phyloP scores from a whole-genome alignment of 495 filamentous ascomycete genomes.

The Umbilicaria muhlenbergii region DNA sequence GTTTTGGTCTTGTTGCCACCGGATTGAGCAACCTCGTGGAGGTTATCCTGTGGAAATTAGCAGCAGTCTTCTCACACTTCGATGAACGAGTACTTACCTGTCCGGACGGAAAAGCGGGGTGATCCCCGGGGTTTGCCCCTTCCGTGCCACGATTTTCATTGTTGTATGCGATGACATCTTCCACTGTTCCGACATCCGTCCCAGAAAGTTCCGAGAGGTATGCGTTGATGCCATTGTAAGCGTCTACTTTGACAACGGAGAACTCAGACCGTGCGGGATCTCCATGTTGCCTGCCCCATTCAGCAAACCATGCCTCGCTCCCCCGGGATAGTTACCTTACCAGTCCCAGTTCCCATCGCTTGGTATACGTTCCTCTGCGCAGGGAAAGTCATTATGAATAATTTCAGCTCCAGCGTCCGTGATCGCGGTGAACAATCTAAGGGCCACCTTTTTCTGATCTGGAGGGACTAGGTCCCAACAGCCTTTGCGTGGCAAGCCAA shows the following conservation, averaged over 20 bases:
- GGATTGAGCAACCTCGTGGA: constrained; percentile 2
- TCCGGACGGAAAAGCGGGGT: constrained; percentile 10
- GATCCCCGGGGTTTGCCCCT: constrained; percentile 8
- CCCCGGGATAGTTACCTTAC: not conserved
- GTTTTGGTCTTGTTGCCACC: constrained; percentile 2
- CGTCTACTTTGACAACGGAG: constrained; percentile 15
- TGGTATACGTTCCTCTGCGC: constrained; percentile 13
- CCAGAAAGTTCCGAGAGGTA: constrained; percentile 11
- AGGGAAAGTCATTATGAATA: constrained; percentile 10
- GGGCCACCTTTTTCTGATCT: not conserved
- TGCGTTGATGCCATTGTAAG: constrained; percentile 12
- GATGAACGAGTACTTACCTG: constrained; percentile 3
- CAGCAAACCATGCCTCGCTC: not conserved
- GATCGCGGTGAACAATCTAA: constrained; percentile 6
- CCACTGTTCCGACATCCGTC: constrained; percentile 9
- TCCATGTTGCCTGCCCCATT: constrained; percentile 6
- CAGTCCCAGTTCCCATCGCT: constrained; percentile 15
- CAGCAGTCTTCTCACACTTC: not conserved
- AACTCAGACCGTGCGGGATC: constrained; percentile 11
- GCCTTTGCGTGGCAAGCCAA: constrained; percentile 13
- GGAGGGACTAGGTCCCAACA: constrained; percentile 12
- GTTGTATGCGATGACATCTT: constrained; percentile 10
- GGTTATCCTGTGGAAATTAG: constrained; percentile 3
- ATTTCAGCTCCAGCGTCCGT: constrained; percentile 9
- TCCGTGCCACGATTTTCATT: constrained; percentile 9